phyloP scores from a whole-genome alignment of 306 rosid species.

The Aeschynomene evenia region DNA sequence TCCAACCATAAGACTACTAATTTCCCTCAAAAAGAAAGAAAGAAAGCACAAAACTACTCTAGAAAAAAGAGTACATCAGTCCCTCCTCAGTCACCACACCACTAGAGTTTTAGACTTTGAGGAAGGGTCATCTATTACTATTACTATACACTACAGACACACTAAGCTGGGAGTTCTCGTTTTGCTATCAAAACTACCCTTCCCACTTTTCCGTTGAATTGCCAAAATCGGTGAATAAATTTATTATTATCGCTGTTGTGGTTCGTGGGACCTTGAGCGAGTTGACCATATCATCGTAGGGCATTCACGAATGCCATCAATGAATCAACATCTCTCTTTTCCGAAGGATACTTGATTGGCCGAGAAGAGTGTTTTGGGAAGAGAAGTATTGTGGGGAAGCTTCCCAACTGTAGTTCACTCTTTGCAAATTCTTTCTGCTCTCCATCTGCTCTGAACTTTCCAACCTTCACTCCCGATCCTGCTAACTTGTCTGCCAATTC shows the following conservation, averaged over 20 bases:
- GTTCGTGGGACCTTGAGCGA: constrained; percentile 20
- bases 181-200: constrained; percentile 42
- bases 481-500: constrained; percentile 78
- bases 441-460: constrained; percentile 92
- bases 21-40: no score
- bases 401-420: constrained; percentile 66
- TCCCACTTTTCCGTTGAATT: constrained; percentile 27
- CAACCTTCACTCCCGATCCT: constrained; percentile 89
- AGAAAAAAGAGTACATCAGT: constrained; percentile 8
- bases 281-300: constrained; percentile 50
- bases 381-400: constrained; percentile 88
- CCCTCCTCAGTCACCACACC: constrained; percentile 2
- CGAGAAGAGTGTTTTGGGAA: constrained; percentile 83
- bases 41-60: background rate
- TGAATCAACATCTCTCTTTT: constrained; percentile 90
- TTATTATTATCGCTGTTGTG: no score
- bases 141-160: constrained; percentile 31
- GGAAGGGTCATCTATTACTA: constrained; percentile 17
- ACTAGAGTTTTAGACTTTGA: background rate
- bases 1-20: background rate
- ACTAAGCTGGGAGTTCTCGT: constrained; percentile 29
- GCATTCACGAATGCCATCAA: constrained; percentile 80
- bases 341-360: constrained; percentile 86
- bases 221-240: constrained; percentile 33
- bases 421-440: constrained; percentile 84